These are phyloP conservation scores for Fraxinus sp. DNA, from an alignment of 305 asterid species.

Conservation along the genomic window DNA sequence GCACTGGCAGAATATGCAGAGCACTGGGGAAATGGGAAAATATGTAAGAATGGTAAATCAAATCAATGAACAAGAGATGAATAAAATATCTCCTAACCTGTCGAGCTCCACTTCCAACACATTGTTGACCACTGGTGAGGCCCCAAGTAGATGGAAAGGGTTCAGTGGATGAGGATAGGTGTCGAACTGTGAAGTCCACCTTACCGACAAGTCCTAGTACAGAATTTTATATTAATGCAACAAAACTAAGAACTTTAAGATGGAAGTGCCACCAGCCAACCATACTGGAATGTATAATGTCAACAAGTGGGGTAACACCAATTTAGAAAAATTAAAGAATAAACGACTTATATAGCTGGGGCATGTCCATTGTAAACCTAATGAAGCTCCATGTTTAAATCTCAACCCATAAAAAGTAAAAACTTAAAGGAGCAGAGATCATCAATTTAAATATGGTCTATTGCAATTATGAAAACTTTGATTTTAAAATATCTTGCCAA, in stretches of 20 bases:
- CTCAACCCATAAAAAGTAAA: background rate
- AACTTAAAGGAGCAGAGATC: background rate
- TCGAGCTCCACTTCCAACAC: conserved; percentile 64
- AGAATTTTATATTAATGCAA: conserved; percentile 7
- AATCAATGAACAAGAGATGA: conserved; percentile 14
- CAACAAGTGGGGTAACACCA: background rate
- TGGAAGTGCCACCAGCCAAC: background rate
- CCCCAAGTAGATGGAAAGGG: conserved; percentile 63
- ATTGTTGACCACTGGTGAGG: conserved; percentile 58
- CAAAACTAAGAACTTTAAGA: background rate
- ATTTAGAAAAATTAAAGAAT: conserved; percentile 8
- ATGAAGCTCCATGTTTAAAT: background rate
- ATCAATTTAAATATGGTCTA: background rate
- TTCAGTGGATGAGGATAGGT: conserved; percentile 73
- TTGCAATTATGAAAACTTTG: background rate
- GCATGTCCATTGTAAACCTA: background rate
- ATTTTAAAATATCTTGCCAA: background rate
- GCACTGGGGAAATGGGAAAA: conserved; percentile 51
- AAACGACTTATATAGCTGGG: background rate
- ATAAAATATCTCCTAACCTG: conserved; percentile 47
- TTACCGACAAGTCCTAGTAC: conserved; percentile 73
- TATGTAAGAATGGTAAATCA: conserved; percentile 8
- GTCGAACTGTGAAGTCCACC: conserved; percentile 96
- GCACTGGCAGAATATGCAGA: conserved; percentile 76
- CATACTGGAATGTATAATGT: background rate